phyloP scores from a whole-genome alignment of 2,329 filamentous ascomycete species.

The Cladophialophora carrionii region DNA sequence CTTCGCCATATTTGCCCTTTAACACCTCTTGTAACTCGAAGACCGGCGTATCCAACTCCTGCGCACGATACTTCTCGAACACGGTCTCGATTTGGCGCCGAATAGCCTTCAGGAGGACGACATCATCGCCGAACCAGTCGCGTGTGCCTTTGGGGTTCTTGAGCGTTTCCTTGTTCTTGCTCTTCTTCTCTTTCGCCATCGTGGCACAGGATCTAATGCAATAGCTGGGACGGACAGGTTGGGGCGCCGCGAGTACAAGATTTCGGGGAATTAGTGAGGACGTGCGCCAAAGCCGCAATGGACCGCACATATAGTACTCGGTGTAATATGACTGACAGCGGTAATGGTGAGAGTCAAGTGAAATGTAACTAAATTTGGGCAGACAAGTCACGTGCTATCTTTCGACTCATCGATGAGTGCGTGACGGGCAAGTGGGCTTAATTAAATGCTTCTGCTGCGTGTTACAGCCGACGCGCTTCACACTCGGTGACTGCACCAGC shows the following conservation, averaged over 20 bases:
- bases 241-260: not conserved
- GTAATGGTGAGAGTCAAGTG: not conserved
- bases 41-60: slow-evolving; percentile 77
- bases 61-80: slow-evolving; percentile 81
- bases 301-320: slow-evolving; percentile 15
- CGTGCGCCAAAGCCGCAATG: slow-evolving; percentile 7
- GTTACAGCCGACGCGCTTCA: not conserved
- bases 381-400: not conserved
- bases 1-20: slow-evolving; percentile 87
- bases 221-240: not conserved
- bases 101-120: slow-evolving; percentile 79
- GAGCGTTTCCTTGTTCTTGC: slow-evolving; percentile 49
- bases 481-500: not conserved
- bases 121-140: slow-evolving; percentile 79
- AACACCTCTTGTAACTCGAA: slow-evolving; percentile 88
- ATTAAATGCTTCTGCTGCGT: no score
- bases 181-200: slow-evolving; percentile 37
- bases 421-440: not conserved
- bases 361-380: slow-evolving; percentile 3
- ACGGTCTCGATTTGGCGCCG: slow-evolving; percentile 74
- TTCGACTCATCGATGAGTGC: slow-evolving; percentile 15
- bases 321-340: not conserved
- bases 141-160: slow-evolving; percentile 92
- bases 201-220: slow-evolving; percentile 16
- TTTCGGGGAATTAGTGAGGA: not conserved